Conservation (phyloP, 2,329 filamentous ascomycete genomes). For the Ceratocystis papillata region DNA sequence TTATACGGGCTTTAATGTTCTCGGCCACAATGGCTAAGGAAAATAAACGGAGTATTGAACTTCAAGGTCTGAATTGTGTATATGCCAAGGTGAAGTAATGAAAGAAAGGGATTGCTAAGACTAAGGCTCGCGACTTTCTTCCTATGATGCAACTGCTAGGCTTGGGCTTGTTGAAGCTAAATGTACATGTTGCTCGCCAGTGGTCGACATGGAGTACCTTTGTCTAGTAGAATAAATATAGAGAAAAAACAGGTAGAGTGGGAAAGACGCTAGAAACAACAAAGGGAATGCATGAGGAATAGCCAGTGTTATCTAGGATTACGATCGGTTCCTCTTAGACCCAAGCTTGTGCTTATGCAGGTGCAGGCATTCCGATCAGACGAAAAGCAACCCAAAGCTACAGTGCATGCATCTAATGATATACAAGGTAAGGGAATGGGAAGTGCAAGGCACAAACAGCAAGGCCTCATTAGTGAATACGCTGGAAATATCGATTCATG, state of each 20-base stretch:
- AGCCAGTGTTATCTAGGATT: not conserved
- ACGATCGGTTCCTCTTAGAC: not conserved
- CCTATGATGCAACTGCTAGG: not conserved
- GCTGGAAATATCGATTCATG: not conserved
- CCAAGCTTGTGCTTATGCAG: slow-evolving; percentile 11
- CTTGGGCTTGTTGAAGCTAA: not conserved
- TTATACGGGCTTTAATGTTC: not conserved
- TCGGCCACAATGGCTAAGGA: not conserved
- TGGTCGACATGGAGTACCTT: not conserved
- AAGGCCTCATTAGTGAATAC: not conserved
- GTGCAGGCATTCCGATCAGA: slow-evolving; percentile 7
- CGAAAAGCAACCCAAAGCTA: slow-evolving; percentile 5
- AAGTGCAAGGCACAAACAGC: not conserved
- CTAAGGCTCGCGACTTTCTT: not conserved
- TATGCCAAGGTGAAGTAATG: not conserved
- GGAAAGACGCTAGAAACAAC: not conserved
- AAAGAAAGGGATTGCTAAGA: not conserved
- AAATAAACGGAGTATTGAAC: not conserved
- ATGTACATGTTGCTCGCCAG: not conserved
- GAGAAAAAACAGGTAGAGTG: not conserved
- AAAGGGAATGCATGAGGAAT: not conserved
- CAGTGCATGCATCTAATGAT: not conserved
- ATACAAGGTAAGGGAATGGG: not conserved
- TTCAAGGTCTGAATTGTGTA: not conserved
- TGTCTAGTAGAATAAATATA: not conserved